Conservation (phyloP, 305 asterid species). For the Fraxinus dipetala region DNA sequence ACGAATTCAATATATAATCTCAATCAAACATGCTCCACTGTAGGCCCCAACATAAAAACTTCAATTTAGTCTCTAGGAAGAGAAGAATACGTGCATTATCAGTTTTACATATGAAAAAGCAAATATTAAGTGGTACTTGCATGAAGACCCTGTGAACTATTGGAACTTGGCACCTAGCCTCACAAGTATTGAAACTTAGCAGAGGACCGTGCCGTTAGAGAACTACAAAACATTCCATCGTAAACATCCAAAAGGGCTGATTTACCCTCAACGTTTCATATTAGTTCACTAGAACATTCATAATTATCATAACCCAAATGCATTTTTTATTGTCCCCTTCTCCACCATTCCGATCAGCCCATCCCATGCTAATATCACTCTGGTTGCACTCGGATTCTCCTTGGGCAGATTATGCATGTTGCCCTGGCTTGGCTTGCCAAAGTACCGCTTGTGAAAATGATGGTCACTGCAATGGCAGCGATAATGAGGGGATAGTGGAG, state of each 20-base stretch:
- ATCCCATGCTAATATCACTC: not conserved
- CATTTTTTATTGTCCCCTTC: not conserved
- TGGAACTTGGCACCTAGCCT: not conserved
- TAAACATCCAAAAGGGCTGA: not conserved
- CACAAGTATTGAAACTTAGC: not conserved
- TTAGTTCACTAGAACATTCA: not conserved
- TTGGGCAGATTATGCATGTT: not conserved
- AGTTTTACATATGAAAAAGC: slow-evolving; percentile 5
- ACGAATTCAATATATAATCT: slow-evolving; percentile 27
- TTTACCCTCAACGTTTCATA: not conserved
- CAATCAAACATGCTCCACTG: slow-evolving; percentile 18
- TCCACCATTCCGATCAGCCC: not conserved
- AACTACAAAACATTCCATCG: not conserved
- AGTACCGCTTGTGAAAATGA: not conserved
- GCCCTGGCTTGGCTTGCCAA: not conserved
- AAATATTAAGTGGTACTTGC: not conserved
- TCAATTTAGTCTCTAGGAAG: slow-evolving; percentile 6
- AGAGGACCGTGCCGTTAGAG: not conserved
- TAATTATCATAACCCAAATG: not conserved
- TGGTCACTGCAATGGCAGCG: not conserved
- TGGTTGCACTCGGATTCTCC: not conserved
- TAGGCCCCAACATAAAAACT: slow-evolving; percentile 3
- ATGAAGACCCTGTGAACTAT: not conserved
- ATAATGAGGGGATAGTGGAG: not conserved
- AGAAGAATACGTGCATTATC: slow-evolving; percentile 4